Evolutionary conservation across 257 asterid species (phyloP).

Genomic region (Salvia rosmarinus): DNA sequence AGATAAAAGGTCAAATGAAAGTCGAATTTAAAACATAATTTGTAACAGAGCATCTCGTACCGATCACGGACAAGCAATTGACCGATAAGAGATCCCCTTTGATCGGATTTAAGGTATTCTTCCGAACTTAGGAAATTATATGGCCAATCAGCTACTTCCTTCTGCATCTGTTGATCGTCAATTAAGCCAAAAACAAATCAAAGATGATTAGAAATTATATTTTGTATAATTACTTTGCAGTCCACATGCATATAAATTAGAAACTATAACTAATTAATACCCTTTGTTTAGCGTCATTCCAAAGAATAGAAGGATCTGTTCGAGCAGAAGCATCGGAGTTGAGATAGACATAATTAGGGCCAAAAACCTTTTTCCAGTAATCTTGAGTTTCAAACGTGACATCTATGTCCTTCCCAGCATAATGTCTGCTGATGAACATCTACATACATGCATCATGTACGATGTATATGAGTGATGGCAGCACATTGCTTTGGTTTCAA

Average conservation of each 20-base stretch:
- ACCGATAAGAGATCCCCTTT: constrained; percentile 59
- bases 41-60: no score
- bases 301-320: constrained; percentile 50
- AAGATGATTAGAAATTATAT: no score
- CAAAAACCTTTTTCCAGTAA: constrained; percentile 77
- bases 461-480: no score
- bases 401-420: constrained; percentile 56
- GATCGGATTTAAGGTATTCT: constrained; percentile 48
- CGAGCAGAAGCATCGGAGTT: constrained; percentile 49
- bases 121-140: constrained; percentile 53
- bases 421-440: constrained; percentile 72
- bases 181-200: neutral
- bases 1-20: neutral
- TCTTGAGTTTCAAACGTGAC: constrained; percentile 46
- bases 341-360: constrained; percentile 64
- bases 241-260: no score
- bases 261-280: constrained; percentile 31
- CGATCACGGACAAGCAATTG: constrained; percentile 57
- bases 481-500: no score
- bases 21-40: neutral
- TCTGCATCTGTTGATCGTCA: constrained; percentile 46
- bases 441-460: no score
- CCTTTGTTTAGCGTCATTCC: constrained; percentile 67
- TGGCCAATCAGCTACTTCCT: constrained; percentile 64
- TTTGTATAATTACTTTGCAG: no score